Evolutionary conservation across 345 rosid genomes (phyloP), one percentile per base, ranked within the genome.

Genomic region (Pelargonium nanum): DNA sequence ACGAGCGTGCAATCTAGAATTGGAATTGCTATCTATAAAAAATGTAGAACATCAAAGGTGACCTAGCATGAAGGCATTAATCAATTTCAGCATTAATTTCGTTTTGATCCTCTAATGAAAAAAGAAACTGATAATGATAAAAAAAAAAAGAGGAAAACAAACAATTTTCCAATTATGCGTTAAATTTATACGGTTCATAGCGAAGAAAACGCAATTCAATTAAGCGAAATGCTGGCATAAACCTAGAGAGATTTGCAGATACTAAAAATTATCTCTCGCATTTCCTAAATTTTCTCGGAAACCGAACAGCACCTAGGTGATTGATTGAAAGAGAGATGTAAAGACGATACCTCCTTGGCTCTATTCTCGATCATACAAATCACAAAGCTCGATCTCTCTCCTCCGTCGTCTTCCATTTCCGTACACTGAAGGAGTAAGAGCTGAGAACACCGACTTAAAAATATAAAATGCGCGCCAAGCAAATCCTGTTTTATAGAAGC

Each of bases 311-410:
- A 24, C 22, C 64, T 23, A 17, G 48, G 19, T 17, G 9, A 24
- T 0, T 21, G 9, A 50, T 20, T 19, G 62, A 67, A 8, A 20
- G 55, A 20, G 55, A 52, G 55, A 48, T n/a, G 24, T n/a, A n/a
- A 56, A 40, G 16, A 56, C 22, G 65, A 24, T 77, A 81, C 98
- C 98, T 92, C 98, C 81, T 87, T 92, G 53, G 97, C 94, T 78
- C 97, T 75, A 80, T 92, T 92, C 80, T 87, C 94, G 40, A 87
- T 92, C 61, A 89, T 80, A 53, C 96, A 84, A 61, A 80, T 72
- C 57, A 85, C 85, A 71, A 89, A 81, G 81, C 89, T 89, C 61
- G 98, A 87, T 70, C 82, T 74, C 70, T 85, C 96, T 19, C 79
- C 96, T 19, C 79, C 85, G 15, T 85, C 98, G 77, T 87, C 98